phyloP scores from a whole-genome alignment of 768 basidiomycete species.

The Tylopilus sp. region DNA sequence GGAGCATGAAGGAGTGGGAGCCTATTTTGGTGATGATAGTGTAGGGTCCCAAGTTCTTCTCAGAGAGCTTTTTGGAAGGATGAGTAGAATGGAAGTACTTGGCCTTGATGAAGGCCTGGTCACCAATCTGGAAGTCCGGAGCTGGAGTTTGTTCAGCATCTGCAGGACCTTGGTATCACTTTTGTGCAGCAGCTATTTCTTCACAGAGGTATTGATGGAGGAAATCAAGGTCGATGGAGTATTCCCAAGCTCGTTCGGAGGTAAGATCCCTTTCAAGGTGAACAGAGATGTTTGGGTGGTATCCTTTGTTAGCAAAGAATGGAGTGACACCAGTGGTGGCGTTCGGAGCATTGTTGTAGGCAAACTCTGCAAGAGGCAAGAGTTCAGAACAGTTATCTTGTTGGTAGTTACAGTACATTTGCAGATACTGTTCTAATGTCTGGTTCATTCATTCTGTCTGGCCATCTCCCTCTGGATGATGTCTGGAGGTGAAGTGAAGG shows the following conservation, averaged over 20 bases:
- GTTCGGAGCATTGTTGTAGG: neutral
- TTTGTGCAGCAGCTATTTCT: too few species aligned
- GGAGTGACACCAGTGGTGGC: neutral
- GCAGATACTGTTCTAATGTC: neutral
- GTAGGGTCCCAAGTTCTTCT: neutral
- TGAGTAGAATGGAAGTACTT: neutral
- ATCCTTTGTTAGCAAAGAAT: conserved; percentile 1
- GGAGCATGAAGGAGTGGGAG: neutral
- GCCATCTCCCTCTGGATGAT: neutral
- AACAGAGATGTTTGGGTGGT: neutral
- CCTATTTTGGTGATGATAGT: neutral
- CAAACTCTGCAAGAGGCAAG: neutral
- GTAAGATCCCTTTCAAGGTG: neutral
- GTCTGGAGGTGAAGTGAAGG: neutral
- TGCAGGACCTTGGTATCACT: neutral
- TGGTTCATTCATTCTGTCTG: neutral
- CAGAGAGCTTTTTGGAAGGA: neutral
- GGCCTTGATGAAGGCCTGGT: neutral
- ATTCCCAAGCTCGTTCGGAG: neutral
- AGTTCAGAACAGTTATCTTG: conserved; percentile 2
- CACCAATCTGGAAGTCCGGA: neutral
- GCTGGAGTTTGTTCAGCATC: neutral
- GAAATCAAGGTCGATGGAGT: neutral
- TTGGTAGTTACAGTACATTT: neutral
- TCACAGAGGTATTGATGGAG: neutral